Conservation (phyloP, 805 yeast species). For the Yamadazyma endophytica region DNA sequence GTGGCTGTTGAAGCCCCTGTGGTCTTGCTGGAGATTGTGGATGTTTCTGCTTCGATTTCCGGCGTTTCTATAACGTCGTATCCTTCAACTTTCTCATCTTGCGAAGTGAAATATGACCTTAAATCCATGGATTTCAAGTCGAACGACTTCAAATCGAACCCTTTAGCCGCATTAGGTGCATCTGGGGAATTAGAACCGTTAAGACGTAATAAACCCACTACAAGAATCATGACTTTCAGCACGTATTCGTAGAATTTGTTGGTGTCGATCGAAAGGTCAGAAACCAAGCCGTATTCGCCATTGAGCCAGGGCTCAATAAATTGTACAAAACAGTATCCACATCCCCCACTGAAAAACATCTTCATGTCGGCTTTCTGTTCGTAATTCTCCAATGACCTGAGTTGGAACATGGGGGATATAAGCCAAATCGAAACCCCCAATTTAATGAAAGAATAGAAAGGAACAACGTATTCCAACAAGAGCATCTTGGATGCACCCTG, state of each 20-base stretch:
- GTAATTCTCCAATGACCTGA: conserved; percentile 1
- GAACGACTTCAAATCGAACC: no score
- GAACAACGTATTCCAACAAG: conserved; percentile 45
- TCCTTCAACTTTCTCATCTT: conserved; percentile 32
- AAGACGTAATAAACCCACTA: no score
- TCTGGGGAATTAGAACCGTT: neutral
- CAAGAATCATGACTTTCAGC: no score
- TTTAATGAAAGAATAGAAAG: conserved; percentile 50
- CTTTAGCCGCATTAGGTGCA: no score
- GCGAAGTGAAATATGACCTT: no score
- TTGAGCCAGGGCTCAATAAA: conserved; percentile 26
- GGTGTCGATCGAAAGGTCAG: conserved; percentile 4
- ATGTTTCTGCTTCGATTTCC: conserved; percentile 2
- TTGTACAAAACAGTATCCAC: conserved; percentile 27
- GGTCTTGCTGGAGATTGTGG: no score
- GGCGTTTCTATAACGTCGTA: conserved; percentile 43
- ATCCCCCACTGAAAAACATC: conserved; percentile 24
- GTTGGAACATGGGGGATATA: conserved; percentile 39
- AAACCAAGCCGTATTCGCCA: conserved; percentile 13
- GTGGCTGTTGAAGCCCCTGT: conserved; percentile 1
- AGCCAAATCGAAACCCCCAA: conserved; percentile 57
- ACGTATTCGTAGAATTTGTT: conserved; percentile 4
- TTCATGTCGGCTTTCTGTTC: conserved; percentile 19
- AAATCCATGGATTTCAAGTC: no score
- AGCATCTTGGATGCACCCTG: conserved; percentile 38